Evolutionary conservation across 108 stramenopile species (phyloP), one percentile per base, ranked within the genome.

Genomic region (Skeletonema grethae): DNA sequence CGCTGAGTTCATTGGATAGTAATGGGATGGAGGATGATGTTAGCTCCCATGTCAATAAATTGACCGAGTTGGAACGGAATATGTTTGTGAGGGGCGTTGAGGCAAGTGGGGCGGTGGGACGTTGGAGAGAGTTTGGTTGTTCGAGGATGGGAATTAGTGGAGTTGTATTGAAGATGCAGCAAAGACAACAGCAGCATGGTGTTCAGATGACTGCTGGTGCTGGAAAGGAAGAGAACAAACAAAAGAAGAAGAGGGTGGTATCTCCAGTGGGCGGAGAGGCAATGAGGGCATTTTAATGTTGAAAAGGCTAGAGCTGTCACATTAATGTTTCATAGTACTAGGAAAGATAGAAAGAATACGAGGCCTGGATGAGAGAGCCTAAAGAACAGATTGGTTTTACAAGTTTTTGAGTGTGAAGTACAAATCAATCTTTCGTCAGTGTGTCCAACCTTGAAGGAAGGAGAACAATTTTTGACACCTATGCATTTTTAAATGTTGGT

Each of bases 11-110:
- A 1, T 53, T 76, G 28, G 75, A 53, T n/a, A 53, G 50, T 22
- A 53, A 76, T 43, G 65, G 61, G 5, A 82, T 82, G 28, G 85
- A 84, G 36, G 88, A 89, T 71, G 88, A 89, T 73, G 88, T 86
- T 24, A 72, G 70, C 18, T 65, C 48, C 8, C 85, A 79, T 66
- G 59, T 83, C 22, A 45, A 28, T 32, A 50, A 69, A 53, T 72
- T 89, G 66, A 83, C 82, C 29, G 61, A 67, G 45, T 83, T 89
- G 82, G 88, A 89, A 65, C 72, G 70, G 41, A 67, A 65, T 22
- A 67, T 89, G 64, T 89, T 84, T 80, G 70, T 69, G 10, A 53
- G 59, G 57, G 88, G 88, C 31, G 69, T 86, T 20, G 57, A 63
- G 25, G 85, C 85, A 7, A 82, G 82, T 36, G 68, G 70, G 20